Percentiles rank a stretch among this genome's conserved stretches.
Conservation (phyloP, 371 early-diverging fungal species). For the Lichtheimia corymbifera region DNA sequence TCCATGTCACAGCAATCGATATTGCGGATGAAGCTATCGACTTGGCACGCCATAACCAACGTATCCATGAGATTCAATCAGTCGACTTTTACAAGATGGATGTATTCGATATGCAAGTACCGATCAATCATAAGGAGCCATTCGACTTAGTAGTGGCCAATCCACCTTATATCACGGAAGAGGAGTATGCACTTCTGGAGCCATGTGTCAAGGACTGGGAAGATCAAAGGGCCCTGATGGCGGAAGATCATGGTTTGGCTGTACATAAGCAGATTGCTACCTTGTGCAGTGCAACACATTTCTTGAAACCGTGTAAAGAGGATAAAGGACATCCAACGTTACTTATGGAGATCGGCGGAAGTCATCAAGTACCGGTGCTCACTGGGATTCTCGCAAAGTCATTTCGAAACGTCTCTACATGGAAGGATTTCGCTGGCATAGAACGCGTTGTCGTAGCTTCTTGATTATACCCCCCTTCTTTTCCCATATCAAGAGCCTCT, state of each 20-base stretch:
- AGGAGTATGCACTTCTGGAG: slow-evolving; percentile 68
- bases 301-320: slow-evolving; percentile 19
- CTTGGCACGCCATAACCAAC: slow-evolving; percentile 52
- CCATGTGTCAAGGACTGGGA: slow-evolving; percentile 85
- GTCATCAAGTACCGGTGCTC: slow-evolving; percentile 61
- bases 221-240: slow-evolving; percentile 78
- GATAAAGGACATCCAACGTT: slow-evolving; percentile 56
- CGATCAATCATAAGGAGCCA: neutral
- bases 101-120: slow-evolving; percentile 25
- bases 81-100: slow-evolving; percentile 50
- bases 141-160: slow-evolving; percentile 80
- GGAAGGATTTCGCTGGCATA: slow-evolving; percentile 74
- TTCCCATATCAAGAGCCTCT: neutral
- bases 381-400: slow-evolving; percentile 44
- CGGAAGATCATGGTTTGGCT: slow-evolving; percentile 66
- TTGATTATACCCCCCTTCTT: slow-evolving; percentile 4
- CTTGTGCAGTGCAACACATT: slow-evolving; percentile 25
- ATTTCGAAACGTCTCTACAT: slow-evolving; percentile 55
- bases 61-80: slow-evolving; percentile 9
- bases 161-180: slow-evolving; percentile 87
- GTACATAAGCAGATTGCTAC: slow-evolving; percentile 66
- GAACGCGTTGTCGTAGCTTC: slow-evolving; percentile 58
- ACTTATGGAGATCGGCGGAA: slow-evolving; percentile 80
- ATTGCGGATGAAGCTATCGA: slow-evolving; percentile 44
- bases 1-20: slow-evolving; percentile 44